Evolutionary conservation across 1,284 basidiomycete species (phyloP).

Genomic region (Anthracocystis panici-leucophaei): DNA sequence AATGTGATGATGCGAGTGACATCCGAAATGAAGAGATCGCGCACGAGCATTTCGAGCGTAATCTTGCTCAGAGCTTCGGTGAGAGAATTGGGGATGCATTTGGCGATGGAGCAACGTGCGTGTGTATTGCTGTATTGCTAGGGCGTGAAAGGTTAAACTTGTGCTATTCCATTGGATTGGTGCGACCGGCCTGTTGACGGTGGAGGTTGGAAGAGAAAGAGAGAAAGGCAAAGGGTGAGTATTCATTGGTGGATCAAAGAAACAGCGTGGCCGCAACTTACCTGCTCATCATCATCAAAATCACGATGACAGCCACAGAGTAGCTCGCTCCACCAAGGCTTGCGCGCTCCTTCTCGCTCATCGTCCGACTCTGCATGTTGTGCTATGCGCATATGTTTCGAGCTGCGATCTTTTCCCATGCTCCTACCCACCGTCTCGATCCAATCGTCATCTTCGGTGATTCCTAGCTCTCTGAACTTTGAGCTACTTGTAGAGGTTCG

Average conservation of each 20-base stretch:
- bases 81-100: background rate
- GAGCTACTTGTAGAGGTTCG: constrained; percentile 48
- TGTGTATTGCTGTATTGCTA: constrained; percentile 4
- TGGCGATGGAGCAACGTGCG: background rate
- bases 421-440: constrained; percentile 21
- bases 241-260: background rate
- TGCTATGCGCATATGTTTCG: constrained; percentile 19
- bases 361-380: constrained; percentile 2
- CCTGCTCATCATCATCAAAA: constrained; percentile 56
- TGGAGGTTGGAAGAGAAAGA: background rate
- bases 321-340: constrained; percentile 57
- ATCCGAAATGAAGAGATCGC: too few relatives aligned
- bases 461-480: constrained; percentile 51
- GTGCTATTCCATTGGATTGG: constrained; percentile 50
- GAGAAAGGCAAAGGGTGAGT: constrained; percentile 9
- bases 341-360: constrained; percentile 23
- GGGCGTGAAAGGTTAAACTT: background rate
- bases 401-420: constrained; percentile 6
- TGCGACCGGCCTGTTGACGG: constrained; percentile 39
- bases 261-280: constrained; percentile 10
- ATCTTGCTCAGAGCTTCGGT: too few relatives aligned
- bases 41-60: too few relatives aligned
- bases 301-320: constrained; percentile 52
- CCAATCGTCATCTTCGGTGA: constrained; percentile 47
- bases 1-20: background rate